Conservation (phyloP, 1,284 basidiomycete genomes). For the Tetrapyrgos nigripes region DNA sequence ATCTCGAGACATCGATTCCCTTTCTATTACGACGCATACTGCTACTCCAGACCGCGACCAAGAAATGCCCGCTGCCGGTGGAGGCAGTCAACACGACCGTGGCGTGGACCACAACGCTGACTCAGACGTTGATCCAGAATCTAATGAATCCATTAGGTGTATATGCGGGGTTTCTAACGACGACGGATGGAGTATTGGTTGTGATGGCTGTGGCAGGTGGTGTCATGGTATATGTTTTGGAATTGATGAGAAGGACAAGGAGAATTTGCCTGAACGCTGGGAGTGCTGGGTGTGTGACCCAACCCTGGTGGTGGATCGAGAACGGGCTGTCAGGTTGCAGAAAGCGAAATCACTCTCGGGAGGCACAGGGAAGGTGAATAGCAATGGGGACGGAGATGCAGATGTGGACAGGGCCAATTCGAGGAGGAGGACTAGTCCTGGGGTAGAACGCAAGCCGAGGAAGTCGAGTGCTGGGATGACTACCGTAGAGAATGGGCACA, state of each 20-base stretch:
- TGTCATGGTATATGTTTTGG: constrained; percentile 91
- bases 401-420: constrained; percentile 26
- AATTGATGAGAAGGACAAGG: constrained; percentile 63
- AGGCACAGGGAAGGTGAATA: too few relatives aligned
- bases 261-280: constrained; percentile 79
- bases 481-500: constrained; percentile 43
- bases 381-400: constrained; percentile 24
- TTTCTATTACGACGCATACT: neutral
- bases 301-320: constrained; percentile 47
- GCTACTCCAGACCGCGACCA: neutral
- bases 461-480: constrained; percentile 42
- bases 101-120: neutral
- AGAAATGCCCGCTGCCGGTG: neutral
- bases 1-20: neutral
- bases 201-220: constrained; percentile 90
- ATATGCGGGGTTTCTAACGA: constrained; percentile 80
- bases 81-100: neutral
- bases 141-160: constrained; percentile 61
- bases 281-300: constrained; percentile 68
- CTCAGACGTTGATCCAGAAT: constrained; percentile 8
- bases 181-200: constrained; percentile 93
- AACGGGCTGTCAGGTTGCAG: constrained; percentile 54
- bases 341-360: constrained; percentile 27
- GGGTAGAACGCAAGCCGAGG: constrained; percentile 53
- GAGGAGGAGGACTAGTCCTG: constrained; percentile 46